Conservation (phyloP, 1,284 basidiomycete species). For the Moniliophthora roreri region DNA sequence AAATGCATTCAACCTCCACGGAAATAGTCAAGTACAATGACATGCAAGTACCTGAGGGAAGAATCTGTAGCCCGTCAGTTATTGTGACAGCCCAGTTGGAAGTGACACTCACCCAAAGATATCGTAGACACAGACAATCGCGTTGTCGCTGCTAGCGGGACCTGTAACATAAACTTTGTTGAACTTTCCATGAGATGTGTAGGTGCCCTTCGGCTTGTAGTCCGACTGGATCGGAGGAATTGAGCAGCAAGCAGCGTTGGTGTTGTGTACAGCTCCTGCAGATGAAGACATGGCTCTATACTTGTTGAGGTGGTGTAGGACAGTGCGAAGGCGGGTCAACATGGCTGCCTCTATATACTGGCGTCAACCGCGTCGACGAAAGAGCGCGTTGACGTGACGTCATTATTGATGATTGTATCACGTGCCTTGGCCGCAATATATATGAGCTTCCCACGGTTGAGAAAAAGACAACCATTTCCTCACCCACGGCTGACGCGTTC, state of each 20-base stretch:
- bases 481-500: slow-evolving; percentile 23
- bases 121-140: slow-evolving; percentile 61
- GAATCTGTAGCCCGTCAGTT: slow-evolving; percentile 31
- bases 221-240: slow-evolving; percentile 53
- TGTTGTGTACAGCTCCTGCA: slow-evolving; percentile 36
- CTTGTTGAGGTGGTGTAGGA: slow-evolving; percentile 40
- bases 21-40: background rate
- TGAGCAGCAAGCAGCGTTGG: slow-evolving; percentile 59
- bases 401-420: no score
- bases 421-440: no score
- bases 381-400: no score
- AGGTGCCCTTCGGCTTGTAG: slow-evolving; percentile 51
- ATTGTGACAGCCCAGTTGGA: background rate
- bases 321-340: slow-evolving; percentile 40
- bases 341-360: slow-evolving; percentile 22
- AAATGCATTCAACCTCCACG: background rate
- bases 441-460: no score
- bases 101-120: slow-evolving; percentile 52
- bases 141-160: slow-evolving; percentile 44
- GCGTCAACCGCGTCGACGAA: background rate
- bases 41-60: slow-evolving; percentile 33
- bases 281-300: slow-evolving; percentile 34
- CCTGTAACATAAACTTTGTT: slow-evolving; percentile 53
- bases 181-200: slow-evolving; percentile 37
- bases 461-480: slow-evolving; percentile 13